Conservation (phyloP, 192 early-diverging fungal genomes). For the Martensiomyces pterosporus region DNA sequence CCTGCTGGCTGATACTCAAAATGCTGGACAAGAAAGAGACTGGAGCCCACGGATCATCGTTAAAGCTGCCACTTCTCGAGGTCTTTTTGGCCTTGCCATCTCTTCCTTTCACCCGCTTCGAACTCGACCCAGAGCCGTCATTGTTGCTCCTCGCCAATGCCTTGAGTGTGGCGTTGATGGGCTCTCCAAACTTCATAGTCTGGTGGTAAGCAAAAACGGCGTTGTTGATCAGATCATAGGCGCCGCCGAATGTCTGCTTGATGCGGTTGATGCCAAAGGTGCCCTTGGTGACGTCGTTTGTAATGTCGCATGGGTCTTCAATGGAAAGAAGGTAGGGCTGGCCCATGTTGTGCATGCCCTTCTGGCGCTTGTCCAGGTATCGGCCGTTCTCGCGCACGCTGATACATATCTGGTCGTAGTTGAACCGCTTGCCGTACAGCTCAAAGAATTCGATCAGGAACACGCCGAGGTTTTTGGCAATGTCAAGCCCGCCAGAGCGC, state of each 20-base stretch:
- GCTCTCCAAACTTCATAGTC: constrained; percentile 42
- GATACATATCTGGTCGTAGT: constrained; percentile 64
- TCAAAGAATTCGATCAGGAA: constrained; percentile 92
- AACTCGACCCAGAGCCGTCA: neutral
- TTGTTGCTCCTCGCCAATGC: neutral
- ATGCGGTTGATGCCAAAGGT: constrained; percentile 46
- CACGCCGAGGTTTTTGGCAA: constrained; percentile 74
- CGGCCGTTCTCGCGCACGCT: constrained; percentile 51
- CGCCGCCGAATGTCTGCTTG: constrained; percentile 44
- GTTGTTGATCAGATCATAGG: constrained; percentile 48
- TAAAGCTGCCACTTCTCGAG: constrained; percentile 5
- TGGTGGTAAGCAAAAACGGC: constrained; percentile 49
- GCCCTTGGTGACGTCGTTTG: constrained; percentile 55
- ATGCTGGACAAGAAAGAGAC: constrained; percentile 50
- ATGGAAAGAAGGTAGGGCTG: constrained; percentile 52
- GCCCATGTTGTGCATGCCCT: constrained; percentile 11
- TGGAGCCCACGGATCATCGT: constrained; percentile 36
- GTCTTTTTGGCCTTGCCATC: constrained; percentile 12
- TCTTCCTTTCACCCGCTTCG: constrained; percentile 19
- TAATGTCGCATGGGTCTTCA: constrained; percentile 52
- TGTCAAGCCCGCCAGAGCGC: constrained; percentile 56
- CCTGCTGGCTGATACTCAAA: constrained; percentile 10
- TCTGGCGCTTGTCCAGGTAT: constrained; percentile 51
- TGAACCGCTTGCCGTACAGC: constrained; percentile 80
- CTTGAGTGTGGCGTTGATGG: constrained; percentile 35